phyloP scores from a whole-genome alignment of 2,329 filamentous ascomycete species.

The Zopfia rhizophila region DNA sequence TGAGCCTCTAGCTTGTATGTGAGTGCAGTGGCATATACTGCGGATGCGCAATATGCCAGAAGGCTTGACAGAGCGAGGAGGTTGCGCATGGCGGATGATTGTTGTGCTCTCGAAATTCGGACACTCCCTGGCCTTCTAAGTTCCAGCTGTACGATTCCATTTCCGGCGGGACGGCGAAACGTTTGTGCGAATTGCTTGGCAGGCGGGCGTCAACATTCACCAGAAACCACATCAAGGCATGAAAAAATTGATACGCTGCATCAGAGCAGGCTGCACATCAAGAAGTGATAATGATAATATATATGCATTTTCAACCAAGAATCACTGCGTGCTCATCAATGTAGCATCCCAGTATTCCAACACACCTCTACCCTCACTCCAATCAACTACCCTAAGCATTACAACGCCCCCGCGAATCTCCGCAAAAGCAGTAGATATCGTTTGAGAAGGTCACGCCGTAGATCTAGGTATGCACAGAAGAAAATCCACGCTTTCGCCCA shows the following conservation, averaged over 20 bases:
- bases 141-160: background rate
- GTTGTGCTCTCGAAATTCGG: constrained; percentile 19
- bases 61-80: constrained; percentile 58
- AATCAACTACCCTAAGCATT: too few species aligned
- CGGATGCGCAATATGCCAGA: constrained; percentile 74
- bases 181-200: background rate
- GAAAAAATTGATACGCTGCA: too few species aligned
- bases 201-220: background rate
- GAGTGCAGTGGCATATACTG: constrained; percentile 86
- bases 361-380: too few species aligned
- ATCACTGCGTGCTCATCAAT: too few species aligned
- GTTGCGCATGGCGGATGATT: constrained; percentile 45
- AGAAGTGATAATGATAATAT: too few species aligned
- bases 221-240: too few species aligned
- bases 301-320: too few species aligned
- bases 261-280: too few species aligned
- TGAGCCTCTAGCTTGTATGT: constrained; percentile 92
- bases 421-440: constrained; percentile 5
- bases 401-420: too few species aligned
- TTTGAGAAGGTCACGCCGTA: constrained; percentile 3
- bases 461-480: constrained; percentile 16
- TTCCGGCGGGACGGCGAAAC: background rate
- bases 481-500: background rate
- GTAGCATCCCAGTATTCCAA: too few species aligned
- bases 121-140: too few species aligned